Evolutionary conservation across 495 filamentous ascomycete genomes (phyloP), one percentile per base, ranked within the genome.

Genomic region (Aspergillus nidulans): DNA sequence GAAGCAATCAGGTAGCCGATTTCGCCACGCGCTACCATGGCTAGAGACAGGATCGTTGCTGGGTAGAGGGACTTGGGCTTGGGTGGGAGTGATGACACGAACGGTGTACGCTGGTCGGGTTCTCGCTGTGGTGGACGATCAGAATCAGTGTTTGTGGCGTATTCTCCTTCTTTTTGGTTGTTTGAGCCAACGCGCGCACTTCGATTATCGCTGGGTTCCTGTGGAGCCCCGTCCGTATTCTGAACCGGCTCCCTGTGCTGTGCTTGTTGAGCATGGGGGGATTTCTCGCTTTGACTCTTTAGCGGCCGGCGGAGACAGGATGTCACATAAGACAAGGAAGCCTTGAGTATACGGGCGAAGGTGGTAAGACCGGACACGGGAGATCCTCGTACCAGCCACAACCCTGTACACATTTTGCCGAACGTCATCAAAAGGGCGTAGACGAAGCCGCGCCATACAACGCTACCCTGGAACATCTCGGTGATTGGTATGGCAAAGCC

Each of bases 1-100:
- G 87, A 84, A 6, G 87, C 84, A 54, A 94, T 88, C 19, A 92
- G 69, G 52, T 90, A 89, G 0, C 88, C 88, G 23, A 92, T 86
- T 63, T 95, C 89, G 3, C 89, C 89, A 30, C 88, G 78, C 0
- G 89, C 82, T 0, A 87, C 80, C 88, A 92, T 92, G 0, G 86
- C 80, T 32, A 73, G 62, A 0, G 77, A 76, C 13, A 89, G 58
- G 7, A 89, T 82, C 0, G 76, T 66, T 2, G 83, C 66, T 6
- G 85, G 83, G 45, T 86, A 84, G 4, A 85, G 69, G 4, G 81
- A 85, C 30, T 75, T 71, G 0, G 79, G 78, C 26, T 79, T 79
- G 67, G 64, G 7, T 58, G 51, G 8, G 55, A 49, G n/a, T 21
- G 52, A 30, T 10, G 48, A 26, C 23, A 19, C 39, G 28, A 24